These are phyloP conservation scores for Xylaria sp. DNA, from an alignment of 2,329 filamentous ascomycete species.

Conservation along the genomic window DNA sequence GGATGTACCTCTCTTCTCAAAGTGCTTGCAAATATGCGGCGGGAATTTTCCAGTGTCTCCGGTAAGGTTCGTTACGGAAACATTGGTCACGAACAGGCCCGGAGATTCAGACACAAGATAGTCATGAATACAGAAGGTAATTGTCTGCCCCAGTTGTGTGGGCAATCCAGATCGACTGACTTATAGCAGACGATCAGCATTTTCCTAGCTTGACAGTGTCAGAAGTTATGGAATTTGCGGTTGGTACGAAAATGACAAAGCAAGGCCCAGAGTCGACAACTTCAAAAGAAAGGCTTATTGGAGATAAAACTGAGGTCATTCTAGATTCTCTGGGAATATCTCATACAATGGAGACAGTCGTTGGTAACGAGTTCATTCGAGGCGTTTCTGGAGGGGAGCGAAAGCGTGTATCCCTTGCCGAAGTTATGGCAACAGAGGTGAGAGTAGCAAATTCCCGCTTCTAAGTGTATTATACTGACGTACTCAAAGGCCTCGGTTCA, in stretches of 20 bases:
- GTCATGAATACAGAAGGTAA: constrained; percentile 12
- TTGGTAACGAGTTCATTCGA: constrained; percentile 5
- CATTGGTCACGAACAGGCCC: neutral
- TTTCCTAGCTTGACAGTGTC: constrained; percentile 76
- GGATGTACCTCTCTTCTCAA: constrained; percentile 16
- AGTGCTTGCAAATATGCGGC: constrained; percentile 5
- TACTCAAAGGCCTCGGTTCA: constrained; percentile 68
- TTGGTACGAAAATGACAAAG: constrained; percentile 52
- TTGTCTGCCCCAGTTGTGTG: neutral
- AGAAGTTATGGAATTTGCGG: constrained; percentile 74
- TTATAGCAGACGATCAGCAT: constrained; percentile 71
- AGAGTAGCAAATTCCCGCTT: neutral
- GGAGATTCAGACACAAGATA: constrained; percentile 9
- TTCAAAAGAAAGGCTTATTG: constrained; percentile 62
- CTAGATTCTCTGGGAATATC: constrained; percentile 19
- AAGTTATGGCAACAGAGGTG: constrained; percentile 15
- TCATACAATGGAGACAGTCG: constrained; percentile 59
- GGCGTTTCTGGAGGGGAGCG: constrained; percentile 13
- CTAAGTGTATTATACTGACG: constrained; percentile 37
- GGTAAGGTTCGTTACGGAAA: constrained; percentile 8
- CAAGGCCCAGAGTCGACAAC: constrained; percentile 71
- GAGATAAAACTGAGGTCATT: constrained; percentile 1
- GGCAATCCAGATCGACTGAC: neutral
- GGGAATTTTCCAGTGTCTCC: neutral
- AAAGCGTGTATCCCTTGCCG: constrained; percentile 7